Conservation (phyloP, 2,329 filamentous ascomycete genomes). For the Talaromyces verruculosus region DNA sequence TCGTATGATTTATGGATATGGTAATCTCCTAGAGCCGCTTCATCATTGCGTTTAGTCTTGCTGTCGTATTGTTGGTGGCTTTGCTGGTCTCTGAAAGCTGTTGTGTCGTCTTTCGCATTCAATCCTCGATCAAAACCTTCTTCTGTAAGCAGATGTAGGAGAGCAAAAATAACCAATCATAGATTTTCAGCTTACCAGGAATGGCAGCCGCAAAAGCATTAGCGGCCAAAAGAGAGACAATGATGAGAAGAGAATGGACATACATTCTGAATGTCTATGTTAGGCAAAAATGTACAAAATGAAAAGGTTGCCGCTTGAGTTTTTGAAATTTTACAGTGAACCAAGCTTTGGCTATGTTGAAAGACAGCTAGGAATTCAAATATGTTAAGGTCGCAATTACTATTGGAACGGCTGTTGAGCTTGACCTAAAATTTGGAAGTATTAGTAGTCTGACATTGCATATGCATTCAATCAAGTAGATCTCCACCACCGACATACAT, state of each 20-base stretch:
- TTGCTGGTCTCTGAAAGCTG: too few species aligned
- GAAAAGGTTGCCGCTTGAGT: constrained; percentile 17
- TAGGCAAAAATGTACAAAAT: not conserved
- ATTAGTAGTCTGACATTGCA: not conserved
- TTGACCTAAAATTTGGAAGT: not conserved
- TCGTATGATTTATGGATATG: not conserved
- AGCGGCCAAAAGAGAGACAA: not conserved
- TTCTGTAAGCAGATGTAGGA: not conserved
- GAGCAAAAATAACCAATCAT: not conserved
- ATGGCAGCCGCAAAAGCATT: not conserved
- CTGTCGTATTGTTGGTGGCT: not conserved
- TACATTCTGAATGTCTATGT: not conserved
- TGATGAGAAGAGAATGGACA: not conserved
- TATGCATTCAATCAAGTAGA: not conserved
- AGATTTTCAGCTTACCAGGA: not conserved
- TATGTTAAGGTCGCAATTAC: not conserved
- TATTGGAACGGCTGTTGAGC: not conserved
- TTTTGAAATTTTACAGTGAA: not conserved
- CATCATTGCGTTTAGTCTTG: not conserved
- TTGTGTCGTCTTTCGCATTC: not conserved
- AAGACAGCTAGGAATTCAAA: not conserved
- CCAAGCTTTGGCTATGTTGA: not conserved
- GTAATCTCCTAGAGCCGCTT: not conserved
- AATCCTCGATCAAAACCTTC: not conserved
- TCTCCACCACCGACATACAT: not conserved